Evolutionary conservation across 768 basidiomycete genomes (phyloP), one percentile per base, ranked within the genome.

Genomic region (Boletales sp.): DNA sequence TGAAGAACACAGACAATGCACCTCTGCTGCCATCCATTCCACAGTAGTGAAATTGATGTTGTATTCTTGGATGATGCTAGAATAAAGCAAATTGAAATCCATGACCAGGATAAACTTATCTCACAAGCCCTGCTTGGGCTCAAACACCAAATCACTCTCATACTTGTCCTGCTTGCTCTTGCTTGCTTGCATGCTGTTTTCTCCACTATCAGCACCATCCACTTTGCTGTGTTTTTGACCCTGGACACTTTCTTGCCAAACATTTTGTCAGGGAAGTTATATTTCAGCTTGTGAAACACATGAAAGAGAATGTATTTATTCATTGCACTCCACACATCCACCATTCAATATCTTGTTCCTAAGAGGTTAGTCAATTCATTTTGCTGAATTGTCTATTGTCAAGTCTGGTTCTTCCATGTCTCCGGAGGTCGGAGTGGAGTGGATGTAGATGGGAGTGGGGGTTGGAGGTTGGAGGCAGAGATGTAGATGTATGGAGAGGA

Each of bases 21-120:
- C 87, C 61, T 81, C 81, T 50, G 76, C 74, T 19, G 82, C 82
- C 8, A 78, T 74, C 47, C 80, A 79, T 40, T 91, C 88, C 17
- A 98, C 86, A 0, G 97, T 99, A 11, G 97, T 98, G 62, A 98
- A 98, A 70, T 98, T 95, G 58, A 99, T 98, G 66, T 99, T 98
- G 65, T 90, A 99, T 74, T 99, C 97, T 63, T 98, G 97, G 42
- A 99, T 99, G 74, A 99, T 99, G 67, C 90, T 94, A 7, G 97
- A 97, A 66, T 99, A 99, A 48, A 99, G 77, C 53, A 93, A 97
- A 70, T 99, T 99, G 84, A 98, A 99, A 69, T 99, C 97, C 97
- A 99, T 99, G 69, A 99, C 97, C 15, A 99, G 79, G 69, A 98
- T 89, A 65, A 78, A 97, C 60, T 86, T 94, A 74, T 98, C 97